Conservation (phyloP, 164 flowering plant species). For the Vitis rupestris region DNA sequence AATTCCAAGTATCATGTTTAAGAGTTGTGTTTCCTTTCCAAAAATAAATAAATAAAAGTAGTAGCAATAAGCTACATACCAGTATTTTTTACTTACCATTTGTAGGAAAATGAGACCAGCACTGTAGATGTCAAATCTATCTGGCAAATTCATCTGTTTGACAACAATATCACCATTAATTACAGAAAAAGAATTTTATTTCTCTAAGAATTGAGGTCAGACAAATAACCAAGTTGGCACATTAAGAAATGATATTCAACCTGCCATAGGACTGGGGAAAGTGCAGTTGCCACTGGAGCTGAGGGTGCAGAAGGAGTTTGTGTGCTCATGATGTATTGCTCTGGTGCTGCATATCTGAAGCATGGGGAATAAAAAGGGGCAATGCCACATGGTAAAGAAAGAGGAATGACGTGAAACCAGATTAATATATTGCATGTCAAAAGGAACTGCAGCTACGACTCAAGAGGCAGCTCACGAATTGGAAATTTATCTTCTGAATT, state of each 20-base stretch:
- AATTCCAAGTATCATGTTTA: too few species aligned
- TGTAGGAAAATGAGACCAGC: constrained; percentile 88
- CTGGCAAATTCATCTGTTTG: constrained; percentile 92
- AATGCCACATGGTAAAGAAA: not conserved
- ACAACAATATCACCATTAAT: constrained; percentile 5
- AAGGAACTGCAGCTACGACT: not conserved
- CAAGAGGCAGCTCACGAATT: too few species aligned
- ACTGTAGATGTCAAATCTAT: constrained; percentile 95
- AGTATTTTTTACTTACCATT: constrained; percentile 58
- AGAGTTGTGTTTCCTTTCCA: too few species aligned
- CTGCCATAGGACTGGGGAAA: constrained; percentile 99
- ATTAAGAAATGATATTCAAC: constrained; percentile 23
- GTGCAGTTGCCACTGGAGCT: constrained; percentile 91
- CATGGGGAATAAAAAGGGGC: constrained; percentile 6
- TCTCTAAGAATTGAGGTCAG: constrained; percentile 3
- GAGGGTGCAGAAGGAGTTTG: constrained; percentile 99
- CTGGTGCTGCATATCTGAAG: constrained; percentile 92
- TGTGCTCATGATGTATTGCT: constrained; percentile 99
- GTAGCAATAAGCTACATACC: not conserved
- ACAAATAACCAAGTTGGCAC: constrained; percentile 4
- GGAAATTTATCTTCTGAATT: too few species aligned
- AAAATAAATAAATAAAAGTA: not conserved
- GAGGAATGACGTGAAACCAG: not conserved
- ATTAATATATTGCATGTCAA: not conserved
- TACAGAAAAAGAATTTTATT: not conserved